Evolutionary conservation across 148 eudicot species (phyloP).

Genomic region (Rhododendron ovatum): DNA sequence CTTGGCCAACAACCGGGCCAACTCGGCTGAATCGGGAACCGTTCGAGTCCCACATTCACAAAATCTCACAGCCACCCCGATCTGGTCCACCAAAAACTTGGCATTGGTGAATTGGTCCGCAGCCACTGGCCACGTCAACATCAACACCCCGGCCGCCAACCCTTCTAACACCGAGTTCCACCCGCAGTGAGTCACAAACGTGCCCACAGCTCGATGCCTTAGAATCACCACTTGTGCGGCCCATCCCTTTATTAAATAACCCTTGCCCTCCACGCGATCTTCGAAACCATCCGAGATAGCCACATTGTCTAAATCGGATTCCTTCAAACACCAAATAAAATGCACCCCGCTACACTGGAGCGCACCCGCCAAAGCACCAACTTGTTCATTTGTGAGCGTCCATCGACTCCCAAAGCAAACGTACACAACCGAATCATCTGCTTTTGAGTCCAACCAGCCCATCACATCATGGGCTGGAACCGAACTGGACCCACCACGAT

Average conservation of each 20-base stretch:
- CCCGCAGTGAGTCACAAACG: slow-evolving; percentile 71
- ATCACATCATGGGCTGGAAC: slow-evolving; percentile 15
- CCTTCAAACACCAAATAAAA: slow-evolving; percentile 55
- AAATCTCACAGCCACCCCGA: slow-evolving; percentile 31
- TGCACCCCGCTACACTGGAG: slow-evolving; percentile 44
- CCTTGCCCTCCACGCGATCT: slow-evolving; percentile 27
- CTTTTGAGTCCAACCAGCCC: slow-evolving; percentile 51
- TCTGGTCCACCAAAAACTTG: slow-evolving; percentile 41
- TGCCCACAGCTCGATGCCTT: slow-evolving; percentile 47
- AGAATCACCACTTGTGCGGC: slow-evolving; percentile 57
- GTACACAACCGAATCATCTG: slow-evolving; percentile 46
- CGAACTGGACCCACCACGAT: neutral
- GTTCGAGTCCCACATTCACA: slow-evolving; percentile 30
- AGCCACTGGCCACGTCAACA: slow-evolving; percentile 68
- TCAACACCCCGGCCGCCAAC: slow-evolving; percentile 44
- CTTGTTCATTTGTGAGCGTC: slow-evolving; percentile 32
- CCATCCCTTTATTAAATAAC: slow-evolving; percentile 47
- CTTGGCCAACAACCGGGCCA: slow-evolving; percentile 34
- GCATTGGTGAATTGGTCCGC: slow-evolving; percentile 64
- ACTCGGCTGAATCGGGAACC: slow-evolving; percentile 39
- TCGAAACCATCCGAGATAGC: slow-evolving; percentile 29
- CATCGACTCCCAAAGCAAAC: slow-evolving; percentile 70
- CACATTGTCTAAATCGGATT: neutral
- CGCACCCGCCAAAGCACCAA: slow-evolving; percentile 42
- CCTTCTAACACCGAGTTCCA: slow-evolving; percentile 75